Conservation (phyloP, 805 yeast species). For the Yarrowia hollandica region DNA sequence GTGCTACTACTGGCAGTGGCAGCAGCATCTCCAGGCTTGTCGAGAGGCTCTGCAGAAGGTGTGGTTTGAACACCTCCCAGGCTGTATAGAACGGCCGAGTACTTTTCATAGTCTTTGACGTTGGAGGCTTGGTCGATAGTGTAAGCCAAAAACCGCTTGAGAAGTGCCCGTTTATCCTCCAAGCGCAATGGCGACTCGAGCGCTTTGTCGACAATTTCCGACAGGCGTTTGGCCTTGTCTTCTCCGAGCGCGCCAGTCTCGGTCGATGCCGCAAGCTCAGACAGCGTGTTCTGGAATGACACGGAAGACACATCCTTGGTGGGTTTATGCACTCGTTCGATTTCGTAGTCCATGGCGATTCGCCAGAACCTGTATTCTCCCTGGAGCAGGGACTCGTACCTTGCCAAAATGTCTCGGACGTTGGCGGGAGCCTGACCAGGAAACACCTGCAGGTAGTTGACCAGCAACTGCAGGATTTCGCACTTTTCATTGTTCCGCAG, state of each 20-base stretch:
- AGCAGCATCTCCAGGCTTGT: slow-evolving; percentile 16
- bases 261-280: not conserved
- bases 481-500: slow-evolving; percentile 23
- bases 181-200: not conserved
- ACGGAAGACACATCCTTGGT: not conserved
- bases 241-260: not conserved
- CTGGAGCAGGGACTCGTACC: slow-evolving; percentile 32
- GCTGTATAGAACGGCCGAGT: slow-evolving; percentile 5
- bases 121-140: slow-evolving; percentile 3
- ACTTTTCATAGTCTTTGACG: slow-evolving; percentile 18
- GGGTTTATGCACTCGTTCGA: slow-evolving; percentile 32
- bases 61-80: slow-evolving; percentile 15
- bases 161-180: slow-evolving; percentile 12
- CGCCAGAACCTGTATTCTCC: slow-evolving; percentile 40
- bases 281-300: slow-evolving; percentile 10
- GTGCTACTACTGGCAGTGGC: not conserved
- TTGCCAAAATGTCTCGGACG: slow-evolving; percentile 36
- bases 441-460: slow-evolving; percentile 11
- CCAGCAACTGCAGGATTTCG: slow-evolving; percentile 6
- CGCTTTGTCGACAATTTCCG: not conserved
- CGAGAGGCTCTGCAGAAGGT: slow-evolving; percentile 5
- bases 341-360: slow-evolving; percentile 39
- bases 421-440: slow-evolving; percentile 32
- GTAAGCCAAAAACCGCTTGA: slow-evolving; percentile 10
- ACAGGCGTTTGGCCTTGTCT: slow-evolving; percentile 9